phyloP scores from a whole-genome alignment of 345 rosid genomes.

The Abelmoschus esculentus region DNA sequence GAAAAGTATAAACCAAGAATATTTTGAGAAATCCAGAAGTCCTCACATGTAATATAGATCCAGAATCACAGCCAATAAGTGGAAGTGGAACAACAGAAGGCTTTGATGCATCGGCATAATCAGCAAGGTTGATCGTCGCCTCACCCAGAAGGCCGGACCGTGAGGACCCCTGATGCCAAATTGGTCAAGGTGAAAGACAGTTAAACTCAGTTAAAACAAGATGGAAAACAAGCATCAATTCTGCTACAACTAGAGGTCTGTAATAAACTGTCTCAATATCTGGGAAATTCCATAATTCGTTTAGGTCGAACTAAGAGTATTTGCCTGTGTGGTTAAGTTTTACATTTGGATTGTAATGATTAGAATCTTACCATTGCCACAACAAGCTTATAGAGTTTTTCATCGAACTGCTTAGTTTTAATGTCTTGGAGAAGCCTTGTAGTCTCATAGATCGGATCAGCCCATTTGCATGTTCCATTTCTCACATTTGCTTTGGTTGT shows the following conservation, averaged over 20 bases:
- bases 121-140: constrained; percentile 83
- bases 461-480: constrained; percentile 97
- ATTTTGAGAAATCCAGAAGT: constrained; percentile 14
- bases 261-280: no score
- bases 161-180: constrained; percentile 64
- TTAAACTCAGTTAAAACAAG: background rate
- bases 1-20: background rate
- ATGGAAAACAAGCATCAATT: no score
- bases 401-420: constrained; percentile 68
- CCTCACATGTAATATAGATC: constrained; percentile 87
- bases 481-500: constrained; percentile 94
- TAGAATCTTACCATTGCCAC: constrained; percentile 62
- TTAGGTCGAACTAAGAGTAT: background rate
- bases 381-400: constrained; percentile 75
- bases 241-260: no score
- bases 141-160: constrained; percentile 90
- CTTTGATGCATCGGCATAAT: constrained; percentile 80
- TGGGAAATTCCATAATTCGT: no score
- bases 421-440: constrained; percentile 88
- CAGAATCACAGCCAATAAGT: constrained; percentile 74
- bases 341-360: constrained; percentile 1
- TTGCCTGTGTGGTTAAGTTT: background rate
- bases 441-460: constrained; percentile 95
- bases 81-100: constrained; percentile 61
- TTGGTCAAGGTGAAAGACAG: constrained; percentile 7